Evolutionary conservation across 495 filamentous ascomycete species (phyloP), one percentile per base, ranked within the genome.

Genomic region (Parachaetomium inaequale): DNA sequence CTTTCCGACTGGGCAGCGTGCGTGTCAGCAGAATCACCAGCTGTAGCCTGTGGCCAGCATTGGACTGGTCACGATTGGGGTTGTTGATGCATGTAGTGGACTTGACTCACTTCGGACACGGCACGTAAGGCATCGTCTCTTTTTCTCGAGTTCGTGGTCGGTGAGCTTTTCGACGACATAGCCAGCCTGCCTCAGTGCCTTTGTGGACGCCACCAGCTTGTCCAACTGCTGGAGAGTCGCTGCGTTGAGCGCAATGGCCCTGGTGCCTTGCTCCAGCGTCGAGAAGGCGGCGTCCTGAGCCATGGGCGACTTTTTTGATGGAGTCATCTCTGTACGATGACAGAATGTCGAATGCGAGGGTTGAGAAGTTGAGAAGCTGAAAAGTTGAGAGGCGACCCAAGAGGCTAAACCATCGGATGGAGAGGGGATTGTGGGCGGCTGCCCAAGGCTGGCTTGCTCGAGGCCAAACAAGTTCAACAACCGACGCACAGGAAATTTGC

Each of bases 61-160:
- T 7, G 0, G 4, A 6, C 25, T 4, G 2, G n/a, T 50, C 23
- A 29, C 12, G 42, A n/a, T 8, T 17, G 7, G 19, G 19, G 42
- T 59, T 17, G 5, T 36, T 10, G 11, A 12, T 40, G 4, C 6
- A n/a, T 8, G 19, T 4, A 5, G n/a, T 19, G 8, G n/a, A n/a
- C n/a, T n/a, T n/a, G n/a, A 45, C 63, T 51, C 19, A 64, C 63
- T 21, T 61, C 21, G 43, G 0, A 40, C 19, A 14, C 25, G 14
- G 51, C 63, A 64, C 6, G 25, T 56, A 14, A 12, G 4, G 51
- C 63, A 64, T 2, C 46, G 28, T 42, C 53, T 51, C 58, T 55
- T 64, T 0, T 34, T 0, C 1, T 64, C 50, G 8, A 64, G 58
- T 52, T 64, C 32, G 2, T n/a, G 0, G 2, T 51, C 17, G 0